A percentile compares a stretch with the other conserved stretches of the same genome.
phyloP scores from a whole-genome alignment of 805 yeast species.

The Candida ponderosae region DNA sequence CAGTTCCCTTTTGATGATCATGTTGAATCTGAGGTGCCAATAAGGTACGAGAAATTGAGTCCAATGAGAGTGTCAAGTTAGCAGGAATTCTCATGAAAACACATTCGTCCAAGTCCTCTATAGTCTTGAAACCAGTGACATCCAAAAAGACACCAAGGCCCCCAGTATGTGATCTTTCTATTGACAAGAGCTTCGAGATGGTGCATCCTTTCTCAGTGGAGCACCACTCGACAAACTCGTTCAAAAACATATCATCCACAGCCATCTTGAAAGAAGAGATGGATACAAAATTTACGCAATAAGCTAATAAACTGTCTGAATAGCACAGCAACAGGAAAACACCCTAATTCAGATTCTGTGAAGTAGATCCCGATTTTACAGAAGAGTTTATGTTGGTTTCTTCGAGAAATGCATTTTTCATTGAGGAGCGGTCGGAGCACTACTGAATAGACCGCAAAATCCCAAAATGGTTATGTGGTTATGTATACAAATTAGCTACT shows the following conservation, averaged over 20 bases:
- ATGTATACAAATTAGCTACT: too few species aligned
- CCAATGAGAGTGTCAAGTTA: constrained; percentile 23
- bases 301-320: too few species aligned
- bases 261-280: not conserved
- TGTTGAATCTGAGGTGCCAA: constrained; percentile 10
- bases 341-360: too few species aligned
- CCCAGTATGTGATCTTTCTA: not conserved
- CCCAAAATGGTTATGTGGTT: too few species aligned
- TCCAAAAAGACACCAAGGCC: constrained; percentile 18
- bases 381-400: too few species aligned
- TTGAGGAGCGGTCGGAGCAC: too few species aligned
- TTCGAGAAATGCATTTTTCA: too few species aligned
- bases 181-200: not conserved
- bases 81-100: constrained; percentile 33
- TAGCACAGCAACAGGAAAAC: too few species aligned
- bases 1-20: constrained; percentile 4
- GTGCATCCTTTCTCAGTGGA: not conserved
- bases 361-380: too few species aligned
- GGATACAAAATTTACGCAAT: too few species aligned
- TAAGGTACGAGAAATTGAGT: constrained; percentile 15
- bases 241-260: not conserved
- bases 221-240: not conserved
- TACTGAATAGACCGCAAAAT: too few species aligned
- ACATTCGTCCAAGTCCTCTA: constrained; percentile 7
- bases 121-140: not conserved